These are phyloP conservation scores for Ceratocystis albifundus DNA, from an alignment of 2,329 filamentous ascomycete species.

Conservation along the genomic window DNA sequence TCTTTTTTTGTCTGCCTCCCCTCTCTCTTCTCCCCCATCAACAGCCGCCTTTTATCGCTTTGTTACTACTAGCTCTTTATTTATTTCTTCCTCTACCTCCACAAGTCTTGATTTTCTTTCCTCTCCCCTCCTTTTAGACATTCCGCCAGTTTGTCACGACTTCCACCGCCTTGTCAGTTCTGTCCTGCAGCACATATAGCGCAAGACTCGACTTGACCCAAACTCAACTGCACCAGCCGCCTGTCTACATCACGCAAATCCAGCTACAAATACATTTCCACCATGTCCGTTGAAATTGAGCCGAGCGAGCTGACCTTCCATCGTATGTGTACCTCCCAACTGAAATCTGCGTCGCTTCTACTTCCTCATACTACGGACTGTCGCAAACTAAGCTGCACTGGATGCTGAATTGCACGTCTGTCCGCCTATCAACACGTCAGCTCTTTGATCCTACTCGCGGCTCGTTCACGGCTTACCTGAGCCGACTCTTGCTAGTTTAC, in stretches of 20 bases:
- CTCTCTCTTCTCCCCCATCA: constrained; percentile 18
- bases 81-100: not conserved
- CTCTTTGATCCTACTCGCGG: not conserved
- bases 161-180: not conserved
- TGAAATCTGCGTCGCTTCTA: constrained; percentile 10
- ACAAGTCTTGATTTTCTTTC: not conserved
- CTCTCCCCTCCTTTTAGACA: not conserved
- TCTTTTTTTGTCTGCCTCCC: constrained; percentile 19
- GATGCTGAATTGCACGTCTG: not conserved
- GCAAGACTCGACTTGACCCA: not conserved
- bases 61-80: constrained; percentile 16
- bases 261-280: constrained; percentile 28
- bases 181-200: not conserved
- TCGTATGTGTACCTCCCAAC: constrained; percentile 48
- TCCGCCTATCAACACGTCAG: not conserved
- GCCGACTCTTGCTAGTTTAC: not conserved
- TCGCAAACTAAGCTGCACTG: not conserved
- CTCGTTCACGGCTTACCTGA: not conserved
- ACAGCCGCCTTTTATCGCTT: constrained; percentile 16
- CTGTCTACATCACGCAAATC: constrained; percentile 11
- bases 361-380: constrained; percentile 7
- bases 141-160: not conserved
- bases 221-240: constrained; percentile 13
- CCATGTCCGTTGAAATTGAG: constrained; percentile 91
- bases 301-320: constrained; percentile 86